A percentile compares a stretch with the other conserved stretches of the same genome.
phyloP scores from a whole-genome alignment of 495 filamentous ascomycete species.

The Xylaria cubensis region DNA sequence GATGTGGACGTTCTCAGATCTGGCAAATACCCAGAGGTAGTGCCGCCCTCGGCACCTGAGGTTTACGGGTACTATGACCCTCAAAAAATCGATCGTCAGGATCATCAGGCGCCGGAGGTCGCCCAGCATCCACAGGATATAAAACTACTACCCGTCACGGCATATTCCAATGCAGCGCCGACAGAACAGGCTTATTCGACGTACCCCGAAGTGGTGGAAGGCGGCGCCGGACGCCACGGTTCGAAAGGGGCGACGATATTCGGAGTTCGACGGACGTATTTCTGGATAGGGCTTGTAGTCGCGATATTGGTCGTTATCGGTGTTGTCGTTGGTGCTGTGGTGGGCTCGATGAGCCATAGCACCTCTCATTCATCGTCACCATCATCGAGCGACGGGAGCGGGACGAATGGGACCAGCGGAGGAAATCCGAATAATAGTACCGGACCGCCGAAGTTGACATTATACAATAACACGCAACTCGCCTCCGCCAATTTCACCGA shows the following conservation, averaged over 20 bases:
- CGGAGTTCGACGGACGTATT: constrained; percentile 33
- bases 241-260: constrained; percentile 31
- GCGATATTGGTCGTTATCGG: constrained; percentile 31
- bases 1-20: constrained; percentile 28
- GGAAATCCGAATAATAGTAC: neutral
- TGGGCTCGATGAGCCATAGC: constrained; percentile 27
- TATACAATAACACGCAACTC: constrained; percentile 33
- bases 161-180: neutral
- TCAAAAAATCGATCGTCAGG: neutral
- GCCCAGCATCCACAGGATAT: constrained; percentile 21
- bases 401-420: neutral
- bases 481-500: constrained; percentile 42
- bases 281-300: constrained; percentile 31
- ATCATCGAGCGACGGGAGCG: neutral
- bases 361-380: constrained; percentile 6
- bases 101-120: neutral
- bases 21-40: constrained; percentile 24
- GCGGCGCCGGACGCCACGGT: constrained; percentile 6
- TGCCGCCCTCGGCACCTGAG: constrained; percentile 7
- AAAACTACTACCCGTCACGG: constrained; percentile 7
- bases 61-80: constrained; percentile 22
- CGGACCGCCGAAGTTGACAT: neutral
- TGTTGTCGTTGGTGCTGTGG: constrained; percentile 33
- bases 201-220: constrained; percentile 28
- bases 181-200: constrained; percentile 14